Evolutionary conservation across 2,329 filamentous ascomycete species (phyloP), one percentile per base, ranked within the genome.

Genomic region (Trichophyton verrucosum): DNA sequence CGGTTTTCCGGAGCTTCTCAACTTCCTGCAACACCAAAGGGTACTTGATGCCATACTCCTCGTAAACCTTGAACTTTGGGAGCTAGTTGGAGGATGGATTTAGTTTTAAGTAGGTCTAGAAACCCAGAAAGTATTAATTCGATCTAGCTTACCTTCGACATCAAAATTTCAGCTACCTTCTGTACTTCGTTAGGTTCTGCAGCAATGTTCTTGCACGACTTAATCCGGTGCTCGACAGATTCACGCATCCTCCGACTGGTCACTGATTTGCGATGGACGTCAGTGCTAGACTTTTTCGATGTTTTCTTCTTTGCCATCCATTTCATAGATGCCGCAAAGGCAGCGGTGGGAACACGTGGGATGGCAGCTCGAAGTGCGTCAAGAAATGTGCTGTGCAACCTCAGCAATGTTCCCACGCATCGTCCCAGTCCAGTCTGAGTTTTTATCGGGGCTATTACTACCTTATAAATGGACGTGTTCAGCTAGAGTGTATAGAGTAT

Each of bases 41-140:
- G 72, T 94, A 95, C 70, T 92, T 92, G 58, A 88, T 87, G 40
- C 89, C 88, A 71, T 96, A 99, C 67, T 95, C 89, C 74, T 95
- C 88, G 70, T 99, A 99, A 57, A 87, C 80, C 69, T 88, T 87
- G 74, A 97, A 94, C 0, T 85, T 84, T 62, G 83, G 82, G 76
- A 95, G 86, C 89, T 95, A 64, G 13, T 30, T 30, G 27, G 1
- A 59, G 20, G 13, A 68, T 66, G 63, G 76, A 83, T 38, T 71
- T 71, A 78, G n/a, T n/a, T 33, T 38, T 78, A 82, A 66, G 76
- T 76, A 58, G 74, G 73, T 66, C 82, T 76, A 6, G 72, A 65
- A 30, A 67, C 66, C 49, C 55, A 64, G 24, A 7, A 30, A 30
- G 6, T 7, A 30, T 30, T 30, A 6, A 3, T 27, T 55, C 15